Conservation (phyloP, 2,329 filamentous ascomycete species). For the Neofusicoccum parvum region DNA sequence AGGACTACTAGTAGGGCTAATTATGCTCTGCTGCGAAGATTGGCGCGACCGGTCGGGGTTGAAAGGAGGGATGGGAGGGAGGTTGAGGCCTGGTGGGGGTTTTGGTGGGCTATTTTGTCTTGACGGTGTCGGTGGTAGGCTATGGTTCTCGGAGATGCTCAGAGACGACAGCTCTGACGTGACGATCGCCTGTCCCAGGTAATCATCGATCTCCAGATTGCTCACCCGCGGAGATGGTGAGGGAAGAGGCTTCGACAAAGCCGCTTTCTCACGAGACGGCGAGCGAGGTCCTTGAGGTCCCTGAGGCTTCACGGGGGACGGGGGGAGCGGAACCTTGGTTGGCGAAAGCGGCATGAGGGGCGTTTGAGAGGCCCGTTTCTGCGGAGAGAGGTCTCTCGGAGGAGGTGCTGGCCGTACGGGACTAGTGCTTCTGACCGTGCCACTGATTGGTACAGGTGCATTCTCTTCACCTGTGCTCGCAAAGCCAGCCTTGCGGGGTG, state of each 20-base stretch:
- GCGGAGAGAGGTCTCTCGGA: constrained; percentile 43
- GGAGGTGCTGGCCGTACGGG: constrained; percentile 28
- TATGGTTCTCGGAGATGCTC: neutral
- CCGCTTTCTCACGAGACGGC: constrained; percentile 24
- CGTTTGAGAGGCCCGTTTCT: constrained; percentile 36
- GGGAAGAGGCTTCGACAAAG: constrained; percentile 6
- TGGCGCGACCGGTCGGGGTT: constrained; percentile 28
- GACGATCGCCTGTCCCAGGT: constrained; percentile 7
- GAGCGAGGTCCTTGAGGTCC: constrained; percentile 37
- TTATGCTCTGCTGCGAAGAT: constrained; percentile 18
- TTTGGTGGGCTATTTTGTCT: constrained; percentile 3
- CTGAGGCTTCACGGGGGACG: constrained; percentile 48
- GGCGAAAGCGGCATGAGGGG: constrained; percentile 41
- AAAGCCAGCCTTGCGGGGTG: constrained; percentile 35
- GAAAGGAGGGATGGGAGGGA: constrained; percentile 40
- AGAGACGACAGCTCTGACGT: neutral
- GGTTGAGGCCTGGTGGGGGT: constrained; percentile 16
- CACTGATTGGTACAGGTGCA: constrained; percentile 26
- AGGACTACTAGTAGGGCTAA: neutral
- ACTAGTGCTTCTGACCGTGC: constrained; percentile 32
- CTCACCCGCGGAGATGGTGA: neutral
- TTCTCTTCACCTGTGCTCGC: constrained; percentile 39
- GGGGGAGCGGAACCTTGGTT: constrained; percentile 48
- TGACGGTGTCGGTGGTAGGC: neutral
- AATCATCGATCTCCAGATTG: constrained; percentile 12